phyloP scores from a whole-genome alignment of 768 basidiomycete genomes.

The Pholiota microspora region DNA sequence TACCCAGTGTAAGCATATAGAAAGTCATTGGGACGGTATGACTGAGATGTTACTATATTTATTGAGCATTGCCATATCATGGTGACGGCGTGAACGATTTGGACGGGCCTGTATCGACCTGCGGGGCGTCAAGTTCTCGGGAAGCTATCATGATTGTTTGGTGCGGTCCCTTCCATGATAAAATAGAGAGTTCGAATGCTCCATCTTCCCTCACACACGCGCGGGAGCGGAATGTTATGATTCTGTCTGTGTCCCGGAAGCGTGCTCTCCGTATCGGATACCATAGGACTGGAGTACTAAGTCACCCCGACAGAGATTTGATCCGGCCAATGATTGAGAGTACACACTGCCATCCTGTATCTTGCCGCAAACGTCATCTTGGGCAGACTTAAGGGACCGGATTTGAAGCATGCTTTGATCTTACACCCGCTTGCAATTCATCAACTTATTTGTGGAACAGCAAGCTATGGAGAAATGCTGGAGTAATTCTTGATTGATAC shows the following conservation, averaged over 20 bases:
- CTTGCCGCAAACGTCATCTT: no score
- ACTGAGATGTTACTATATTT: no score
- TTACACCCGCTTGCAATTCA: no score
- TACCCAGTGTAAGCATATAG: neutral
- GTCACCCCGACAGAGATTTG: neutral
- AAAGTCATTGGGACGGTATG: neutral
- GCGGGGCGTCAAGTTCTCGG: neutral
- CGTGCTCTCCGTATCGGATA: neutral
- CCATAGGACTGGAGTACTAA: neutral
- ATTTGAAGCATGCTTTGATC: no score
- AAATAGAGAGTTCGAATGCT: neutral
- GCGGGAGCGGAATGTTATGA: neutral
- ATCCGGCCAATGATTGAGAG: neutral
- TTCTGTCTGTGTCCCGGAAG: neutral
- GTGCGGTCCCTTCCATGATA: neutral
- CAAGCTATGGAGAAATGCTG: no score
- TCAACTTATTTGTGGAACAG: no score
- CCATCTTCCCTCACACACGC: neutral
- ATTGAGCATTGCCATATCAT: neutral
- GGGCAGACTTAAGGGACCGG: no score
- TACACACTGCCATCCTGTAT: no score
- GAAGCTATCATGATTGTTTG: neutral
- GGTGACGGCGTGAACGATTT: constrained; percentile 1
- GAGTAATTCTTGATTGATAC: no score
- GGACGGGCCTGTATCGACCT: neutral